Base-by-base conservation (phyloP, 1,284 basidiomycete species). In the Sphaerobolus stellatus region DNA sequence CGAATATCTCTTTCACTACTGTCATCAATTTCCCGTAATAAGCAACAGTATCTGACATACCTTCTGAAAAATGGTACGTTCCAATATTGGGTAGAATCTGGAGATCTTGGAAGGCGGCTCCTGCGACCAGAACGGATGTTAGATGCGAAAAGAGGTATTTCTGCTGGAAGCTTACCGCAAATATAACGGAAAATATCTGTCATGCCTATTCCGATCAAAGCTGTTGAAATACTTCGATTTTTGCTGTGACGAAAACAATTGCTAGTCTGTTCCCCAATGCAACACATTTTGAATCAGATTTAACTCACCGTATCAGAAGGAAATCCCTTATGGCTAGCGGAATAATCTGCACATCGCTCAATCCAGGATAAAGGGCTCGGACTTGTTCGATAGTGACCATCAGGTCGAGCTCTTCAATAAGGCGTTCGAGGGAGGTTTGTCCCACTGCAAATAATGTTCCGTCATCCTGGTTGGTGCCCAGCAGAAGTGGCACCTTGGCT, bases 381-480 rank as follows among this genome's bases (percentile, higher is more conserved):
- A 54, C 52, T 25, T 54, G 9, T 31, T 54, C 46, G 4, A 20
- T 7, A 28, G 44, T 22, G 14, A 54, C 46, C 5, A 48, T 29
- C 7, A 36, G 29, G 4, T 45, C 52, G 3, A 43, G 2, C 13
- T 7, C 29, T 54, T n/a, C 28, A 8, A 27, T 29, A 20, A 54
- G 18, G 4, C 16, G 31, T 18, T 34, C n/a, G 18, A 54, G 47
- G 18, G 29, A 20, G 8, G 47, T 54, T 8, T 48, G 7, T 29
- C 52, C 52, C 14, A 54, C 24, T 29, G 47, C 46, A 25, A 54
- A 54, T 18, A 54, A 30, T 16, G 57, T 50, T 30, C 59, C 59
- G 29, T 61, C 59, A 18, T 58, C 60, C 41, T 61, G 48, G 29
- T 47, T 41, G 22, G 30, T 56, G 11, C 60, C 60, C 11, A 58